phyloP scores from a whole-genome alignment of 176 grass and related monocot genomes.

The Eragrostis curvula region DNA sequence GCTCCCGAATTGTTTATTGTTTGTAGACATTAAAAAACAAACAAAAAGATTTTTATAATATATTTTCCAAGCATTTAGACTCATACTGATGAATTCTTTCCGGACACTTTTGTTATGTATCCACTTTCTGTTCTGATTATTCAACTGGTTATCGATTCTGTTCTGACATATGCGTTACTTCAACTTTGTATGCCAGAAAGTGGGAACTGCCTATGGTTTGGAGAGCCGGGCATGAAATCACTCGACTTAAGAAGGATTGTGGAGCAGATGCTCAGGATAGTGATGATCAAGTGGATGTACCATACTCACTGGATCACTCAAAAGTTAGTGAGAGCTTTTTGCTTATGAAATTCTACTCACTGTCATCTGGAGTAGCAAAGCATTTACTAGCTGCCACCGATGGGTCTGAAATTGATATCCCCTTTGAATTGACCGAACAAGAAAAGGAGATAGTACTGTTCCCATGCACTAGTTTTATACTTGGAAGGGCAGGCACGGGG shows the following conservation, averaged over 20 bases:
- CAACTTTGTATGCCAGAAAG: conserved; percentile 42
- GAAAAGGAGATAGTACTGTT: conserved; percentile 71
- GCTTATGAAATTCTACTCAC: conserved; percentile 83
- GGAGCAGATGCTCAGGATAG: conserved; percentile 38
- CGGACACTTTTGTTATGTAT: no score
- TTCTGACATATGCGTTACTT: no score
- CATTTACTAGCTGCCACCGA: conserved; percentile 76
- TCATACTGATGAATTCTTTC: no score
- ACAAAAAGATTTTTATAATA: no score
- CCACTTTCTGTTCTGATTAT: background rate
- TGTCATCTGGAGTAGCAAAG: conserved; percentile 73
- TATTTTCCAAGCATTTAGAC: background rate
- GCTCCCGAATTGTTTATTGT: background rate
- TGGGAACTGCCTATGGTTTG: conserved; percentile 69
- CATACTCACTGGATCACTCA: conserved; percentile 58
- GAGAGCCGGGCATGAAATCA: conserved; percentile 50
- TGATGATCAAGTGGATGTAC: conserved; percentile 25
- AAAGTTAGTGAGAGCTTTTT: conserved; percentile 88
- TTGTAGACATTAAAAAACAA: no score
- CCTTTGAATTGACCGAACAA: conserved; percentile 85
- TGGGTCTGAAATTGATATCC: conserved; percentile 72
- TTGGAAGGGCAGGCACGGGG: conserved; percentile 83
- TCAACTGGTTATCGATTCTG: no score
- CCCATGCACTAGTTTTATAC: conserved; percentile 73
- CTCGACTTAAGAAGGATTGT: conserved; percentile 48